These are phyloP conservation scores for Vitellaria paradoxa DNA, from an alignment of 179 eudicot species.

Conservation along the genomic window DNA sequence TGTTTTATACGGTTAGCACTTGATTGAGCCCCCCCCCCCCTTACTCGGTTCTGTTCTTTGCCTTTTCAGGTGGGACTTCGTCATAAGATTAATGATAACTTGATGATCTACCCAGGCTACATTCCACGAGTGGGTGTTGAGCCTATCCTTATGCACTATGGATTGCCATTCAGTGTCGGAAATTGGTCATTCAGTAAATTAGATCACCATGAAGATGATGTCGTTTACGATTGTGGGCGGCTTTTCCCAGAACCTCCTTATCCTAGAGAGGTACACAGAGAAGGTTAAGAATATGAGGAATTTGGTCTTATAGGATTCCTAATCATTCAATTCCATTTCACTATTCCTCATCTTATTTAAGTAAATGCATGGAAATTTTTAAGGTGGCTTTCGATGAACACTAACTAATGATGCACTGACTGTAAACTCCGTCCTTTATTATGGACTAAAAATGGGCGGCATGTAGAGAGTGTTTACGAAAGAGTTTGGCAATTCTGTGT, in stretches of 20 bases:
- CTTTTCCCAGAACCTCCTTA: conserved; percentile 96
- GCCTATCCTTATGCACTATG: conserved; percentile 93
- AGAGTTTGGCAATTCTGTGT: background rate
- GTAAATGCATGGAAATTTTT: background rate
- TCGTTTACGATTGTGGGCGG: conserved; percentile 86
- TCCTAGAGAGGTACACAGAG: conserved; percentile 75
- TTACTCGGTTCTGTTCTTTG: conserved; percentile 22
- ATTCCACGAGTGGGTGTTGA: conserved; percentile 69
- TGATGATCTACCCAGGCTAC: conserved; percentile 96
- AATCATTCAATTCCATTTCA: background rate
- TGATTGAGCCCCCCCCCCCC: background rate
- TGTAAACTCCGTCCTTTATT: background rate
- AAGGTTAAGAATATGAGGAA: background rate
- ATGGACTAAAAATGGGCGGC: background rate
- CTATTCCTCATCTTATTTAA: background rate
- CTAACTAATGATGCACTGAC: background rate
- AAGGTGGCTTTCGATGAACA: background rate
- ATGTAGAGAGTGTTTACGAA: background rate
- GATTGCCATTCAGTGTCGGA: conserved; percentile 82
- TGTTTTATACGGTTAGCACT: background rate
- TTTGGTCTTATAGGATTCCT: background rate
- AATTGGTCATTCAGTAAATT: conserved; percentile 95
- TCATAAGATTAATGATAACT: conserved; percentile 81
- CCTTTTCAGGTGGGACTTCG: conserved; percentile 82
- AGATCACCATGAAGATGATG: conserved; percentile 71